Base-by-base conservation (phyloP, 2,329 filamentous ascomycete genomes). In the Microdochium trichocladiopsis region DNA sequence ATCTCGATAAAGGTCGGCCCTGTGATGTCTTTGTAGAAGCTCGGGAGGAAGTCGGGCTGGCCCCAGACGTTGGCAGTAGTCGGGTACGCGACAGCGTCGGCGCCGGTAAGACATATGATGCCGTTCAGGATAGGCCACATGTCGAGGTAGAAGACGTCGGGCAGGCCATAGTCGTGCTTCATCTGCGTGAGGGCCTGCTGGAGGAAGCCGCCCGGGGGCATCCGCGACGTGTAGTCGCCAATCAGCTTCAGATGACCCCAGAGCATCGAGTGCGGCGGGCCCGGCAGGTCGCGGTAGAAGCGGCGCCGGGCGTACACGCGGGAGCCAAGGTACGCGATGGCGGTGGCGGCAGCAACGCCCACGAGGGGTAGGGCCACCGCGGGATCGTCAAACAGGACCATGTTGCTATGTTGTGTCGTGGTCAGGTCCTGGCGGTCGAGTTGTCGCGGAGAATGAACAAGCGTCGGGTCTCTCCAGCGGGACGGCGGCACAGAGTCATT, bases 91-190 rank as follows among this genome's bases (percentile, higher is more conserved):
- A 18, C 41, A 10, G 41, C 41, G n/a, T 45, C 41, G 41, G 41
- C 16, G 41, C 41, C 41, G 41, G 41, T 45, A 3, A 45, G 18
- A 18, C 41, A 45, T 9, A 45, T 21, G 41, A 45, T 22, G 41
- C 41, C 21, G 41, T 45, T 23, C n/a, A 23, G n/a, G 24, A 52
- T 18, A 6, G 52, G 52, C 52, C 52, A 54, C 14, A 54, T 36
- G 50, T 54, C 52, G 47, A 54, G 50, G 28, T 54, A 54, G 28
- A 43, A 54, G 47, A 54, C 41, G 33, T 54, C 50, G n/a, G 52
- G 52, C 16, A 54, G 50, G 25, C 50, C 28, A 25, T 45, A 50
- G 41, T 54, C 52, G 12, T 25, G 37, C 47, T 54, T 51, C 10
- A 54, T 51, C 47, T 51, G 50, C 21, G 52, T 54, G 23, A 51